A percentile compares a stretch with the other conserved stretches of the same genome.
phyloP scores from a whole-genome alignment of 129 eudicot species.

The Escallonia rubra region DNA sequence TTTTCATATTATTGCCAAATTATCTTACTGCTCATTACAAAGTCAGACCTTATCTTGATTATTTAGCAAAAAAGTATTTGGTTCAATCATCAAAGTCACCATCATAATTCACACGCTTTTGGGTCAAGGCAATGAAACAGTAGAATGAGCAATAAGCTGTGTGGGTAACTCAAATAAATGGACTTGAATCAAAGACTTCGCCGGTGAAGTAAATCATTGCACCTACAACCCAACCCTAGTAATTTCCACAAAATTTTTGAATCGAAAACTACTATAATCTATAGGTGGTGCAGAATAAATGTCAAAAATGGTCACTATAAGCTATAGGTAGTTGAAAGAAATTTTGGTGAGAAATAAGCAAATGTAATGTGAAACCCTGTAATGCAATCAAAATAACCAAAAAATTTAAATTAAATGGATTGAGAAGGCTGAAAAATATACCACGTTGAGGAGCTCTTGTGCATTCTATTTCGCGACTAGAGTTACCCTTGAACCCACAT shows the following conservation, averaged over 20 bases:
- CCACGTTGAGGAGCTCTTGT: slow-evolving; percentile 10
- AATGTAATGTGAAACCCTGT: too few species aligned
- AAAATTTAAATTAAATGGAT: not conserved
- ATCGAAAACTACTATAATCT: too few species aligned
- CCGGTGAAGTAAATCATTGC: too few species aligned
- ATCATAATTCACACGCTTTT: not conserved
- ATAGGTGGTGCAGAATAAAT: too few species aligned
- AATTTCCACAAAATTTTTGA: too few species aligned
- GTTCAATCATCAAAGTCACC: not conserved
- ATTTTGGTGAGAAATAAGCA: too few species aligned
- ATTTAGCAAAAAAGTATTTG: not conserved
- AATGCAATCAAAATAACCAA: not conserved
- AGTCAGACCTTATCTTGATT: not conserved
- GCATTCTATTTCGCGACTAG: slow-evolving; percentile 18
- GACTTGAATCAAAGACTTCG: not conserved
- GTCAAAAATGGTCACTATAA: too few species aligned
- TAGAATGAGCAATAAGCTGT: not conserved
- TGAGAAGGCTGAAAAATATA: slow-evolving; percentile 11
- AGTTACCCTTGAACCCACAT: slow-evolving; percentile 23
- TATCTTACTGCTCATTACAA: too few species aligned
- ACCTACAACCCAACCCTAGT: too few species aligned
- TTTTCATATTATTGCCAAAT: too few species aligned
- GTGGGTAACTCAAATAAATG: too few species aligned
- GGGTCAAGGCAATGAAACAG: not conserved
- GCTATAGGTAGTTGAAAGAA: too few species aligned